Conservation (phyloP, 305 asterid genomes). For the Rubia tinctorum region DNA sequence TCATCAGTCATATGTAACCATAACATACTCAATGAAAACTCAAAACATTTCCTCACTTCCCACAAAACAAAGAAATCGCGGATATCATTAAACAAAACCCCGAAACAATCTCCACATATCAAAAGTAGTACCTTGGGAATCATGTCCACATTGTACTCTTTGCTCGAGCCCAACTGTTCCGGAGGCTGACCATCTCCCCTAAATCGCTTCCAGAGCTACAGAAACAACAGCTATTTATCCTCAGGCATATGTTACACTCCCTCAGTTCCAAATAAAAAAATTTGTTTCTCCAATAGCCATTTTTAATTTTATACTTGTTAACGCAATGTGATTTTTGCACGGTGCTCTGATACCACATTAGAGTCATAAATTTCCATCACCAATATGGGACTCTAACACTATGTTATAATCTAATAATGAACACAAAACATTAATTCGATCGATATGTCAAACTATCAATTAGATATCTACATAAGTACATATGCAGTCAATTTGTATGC, state of each 20-base stretch:
- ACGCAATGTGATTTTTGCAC: too few relatives aligned
- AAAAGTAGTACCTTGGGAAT: constrained; percentile 68
- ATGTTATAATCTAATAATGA: too few relatives aligned
- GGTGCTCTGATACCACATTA: too few relatives aligned
- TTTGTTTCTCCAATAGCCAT: too few relatives aligned
- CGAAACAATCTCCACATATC: not conserved
- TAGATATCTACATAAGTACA: too few relatives aligned
- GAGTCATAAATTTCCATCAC: too few relatives aligned
- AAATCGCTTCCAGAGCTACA: constrained; percentile 86
- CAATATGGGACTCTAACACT: too few relatives aligned
- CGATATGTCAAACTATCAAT: not conserved
- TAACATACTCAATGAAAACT: not conserved
- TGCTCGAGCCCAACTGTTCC: constrained; percentile 67
- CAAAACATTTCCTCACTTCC: not conserved
- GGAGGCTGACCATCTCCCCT: constrained; percentile 71
- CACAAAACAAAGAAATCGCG: not conserved
- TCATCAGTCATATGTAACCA: not conserved
- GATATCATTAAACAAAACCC: not conserved
- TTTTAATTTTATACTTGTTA: too few relatives aligned
- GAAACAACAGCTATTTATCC: constrained; percentile 4
- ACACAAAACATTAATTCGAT: too few relatives aligned
- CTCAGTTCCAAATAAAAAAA: not conserved
- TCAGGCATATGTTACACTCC: not conserved
- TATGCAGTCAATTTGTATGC: too few relatives aligned
- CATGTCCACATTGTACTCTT: constrained; percentile 96